Evolutionary conservation across 106 monocot species (phyloP).

Genomic region (Allium fistulosum): DNA sequence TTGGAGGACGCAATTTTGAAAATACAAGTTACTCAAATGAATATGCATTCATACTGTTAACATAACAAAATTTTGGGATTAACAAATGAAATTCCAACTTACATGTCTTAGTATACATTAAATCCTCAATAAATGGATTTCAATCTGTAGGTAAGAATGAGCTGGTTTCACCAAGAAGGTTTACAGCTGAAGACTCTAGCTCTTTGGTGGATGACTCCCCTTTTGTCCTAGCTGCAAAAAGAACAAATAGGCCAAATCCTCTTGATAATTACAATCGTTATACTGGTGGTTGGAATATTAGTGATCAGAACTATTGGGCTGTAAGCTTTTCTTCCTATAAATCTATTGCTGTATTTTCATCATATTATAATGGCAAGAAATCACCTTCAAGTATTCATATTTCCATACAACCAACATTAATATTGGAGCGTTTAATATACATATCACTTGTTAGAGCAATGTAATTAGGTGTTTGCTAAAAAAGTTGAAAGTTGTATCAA

Average conservation of each 20-base stretch:
- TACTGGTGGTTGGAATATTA: constrained; percentile 25
- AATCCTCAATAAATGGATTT: no score
- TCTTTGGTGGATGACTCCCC: constrained; percentile 8
- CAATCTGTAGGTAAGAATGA: constrained; percentile 1
- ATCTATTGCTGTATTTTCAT: neutral
- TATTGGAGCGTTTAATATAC: neutral
- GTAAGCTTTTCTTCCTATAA: constrained; percentile 5
- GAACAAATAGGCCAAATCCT: constrained; percentile 18
- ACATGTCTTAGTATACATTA: no score
- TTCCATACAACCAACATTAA: neutral
- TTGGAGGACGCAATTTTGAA: neutral
- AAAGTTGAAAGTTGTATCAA: no score
- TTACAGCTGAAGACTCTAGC: neutral
- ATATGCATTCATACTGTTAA: neutral
- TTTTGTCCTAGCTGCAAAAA: constrained; percentile 10
- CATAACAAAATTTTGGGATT: neutral
- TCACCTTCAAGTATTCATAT: neutral
- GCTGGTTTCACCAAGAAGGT: constrained; percentile 4
- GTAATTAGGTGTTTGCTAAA: neutral
- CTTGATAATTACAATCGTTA: constrained; percentile 7
- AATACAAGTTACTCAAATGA: neutral
- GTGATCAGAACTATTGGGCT: constrained; percentile 18
- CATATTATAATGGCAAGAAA: neutral
- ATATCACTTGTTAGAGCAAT: neutral
- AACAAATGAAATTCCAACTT: neutral